Conservation (phyloP, 2,329 filamentous ascomycete species). For the Tolypocladium guangdongense region DNA sequence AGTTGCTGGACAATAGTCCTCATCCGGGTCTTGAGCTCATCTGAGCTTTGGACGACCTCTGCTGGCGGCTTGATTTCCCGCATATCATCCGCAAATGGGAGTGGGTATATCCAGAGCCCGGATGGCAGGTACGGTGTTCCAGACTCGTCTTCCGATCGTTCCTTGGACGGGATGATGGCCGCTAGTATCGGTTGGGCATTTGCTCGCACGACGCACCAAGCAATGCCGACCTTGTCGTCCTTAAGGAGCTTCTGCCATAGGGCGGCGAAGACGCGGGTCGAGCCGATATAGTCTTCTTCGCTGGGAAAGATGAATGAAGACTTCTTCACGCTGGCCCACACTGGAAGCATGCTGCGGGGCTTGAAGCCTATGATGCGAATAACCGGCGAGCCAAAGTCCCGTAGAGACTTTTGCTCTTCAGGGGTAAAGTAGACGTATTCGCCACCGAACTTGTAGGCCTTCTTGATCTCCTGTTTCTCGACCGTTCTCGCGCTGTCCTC, state of each 20-base stretch:
- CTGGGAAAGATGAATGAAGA: slow-evolving; percentile 90
- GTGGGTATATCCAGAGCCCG: slow-evolving; percentile 77
- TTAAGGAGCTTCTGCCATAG: slow-evolving; percentile 77
- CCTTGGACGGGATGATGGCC: slow-evolving; percentile 68
- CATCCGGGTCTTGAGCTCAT: slow-evolving; percentile 71
- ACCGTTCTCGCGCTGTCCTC: slow-evolving; percentile 69
- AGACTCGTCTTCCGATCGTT: slow-evolving; percentile 51
- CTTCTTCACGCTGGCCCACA: slow-evolving; percentile 79
- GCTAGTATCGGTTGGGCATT: slow-evolving; percentile 73
- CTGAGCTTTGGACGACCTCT: slow-evolving; percentile 45
- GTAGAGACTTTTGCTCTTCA: slow-evolving; percentile 70
- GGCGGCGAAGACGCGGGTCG: slow-evolving; percentile 84
- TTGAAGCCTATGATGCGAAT: slow-evolving; percentile 95
- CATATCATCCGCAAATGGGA: slow-evolving; percentile 86
- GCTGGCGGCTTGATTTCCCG: slow-evolving; percentile 58
- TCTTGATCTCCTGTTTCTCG: slow-evolving; percentile 72
- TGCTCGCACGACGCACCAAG: slow-evolving; percentile 77
- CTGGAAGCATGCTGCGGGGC: slow-evolving; percentile 57
- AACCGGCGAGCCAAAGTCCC: slow-evolving; percentile 69
- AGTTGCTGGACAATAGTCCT: slow-evolving; percentile 71
- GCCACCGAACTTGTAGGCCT: slow-evolving; percentile 92
- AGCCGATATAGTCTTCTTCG: slow-evolving; percentile 82
- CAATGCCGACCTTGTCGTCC: slow-evolving; percentile 70
- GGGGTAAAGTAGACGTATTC: slow-evolving; percentile 77
- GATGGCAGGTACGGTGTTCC: slow-evolving; percentile 64